Conservation (phyloP, 345 rosid genomes). For the Punica granatum region DNA sequence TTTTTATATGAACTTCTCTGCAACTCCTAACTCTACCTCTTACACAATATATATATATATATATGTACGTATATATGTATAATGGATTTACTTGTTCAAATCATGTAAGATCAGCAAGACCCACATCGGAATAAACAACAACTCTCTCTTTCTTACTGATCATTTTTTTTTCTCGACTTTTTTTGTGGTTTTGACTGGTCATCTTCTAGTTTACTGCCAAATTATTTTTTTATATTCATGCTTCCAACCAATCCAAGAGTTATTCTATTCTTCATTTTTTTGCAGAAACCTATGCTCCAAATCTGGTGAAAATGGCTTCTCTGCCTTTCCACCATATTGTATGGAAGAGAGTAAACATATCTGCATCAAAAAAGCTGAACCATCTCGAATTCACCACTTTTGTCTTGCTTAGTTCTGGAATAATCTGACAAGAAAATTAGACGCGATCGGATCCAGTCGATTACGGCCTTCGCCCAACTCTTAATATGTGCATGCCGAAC, state of each 20-base stretch:
- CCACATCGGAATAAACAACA: not conserved
- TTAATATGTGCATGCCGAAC: not conserved
- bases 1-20: not conserved
- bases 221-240: not conserved
- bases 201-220: constrained; percentile 2
- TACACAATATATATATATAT: no score
- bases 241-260: constrained; percentile 2
- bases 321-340: constrained; percentile 34
- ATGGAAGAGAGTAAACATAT: constrained; percentile 21
- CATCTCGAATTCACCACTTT: constrained; percentile 34
- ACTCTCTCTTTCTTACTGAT: not conserved
- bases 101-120: not conserved
- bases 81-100: not conserved
- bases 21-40: not conserved
- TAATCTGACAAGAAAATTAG: constrained; percentile 7
- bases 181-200: constrained; percentile 16
- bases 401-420: constrained; percentile 17
- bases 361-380: constrained; percentile 12
- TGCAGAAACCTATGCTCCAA: constrained; percentile 19
- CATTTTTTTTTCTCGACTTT: not conserved
- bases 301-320: constrained; percentile 29
- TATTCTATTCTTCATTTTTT: not conserved
- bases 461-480: not conserved
- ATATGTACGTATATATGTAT: no score
- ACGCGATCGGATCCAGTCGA: not conserved